A percentile compares a stretch with the other conserved stretches of the same genome.
Conservation (phyloP, 1,284 basidiomycete genomes). For the Trametes polyzona region DNA sequence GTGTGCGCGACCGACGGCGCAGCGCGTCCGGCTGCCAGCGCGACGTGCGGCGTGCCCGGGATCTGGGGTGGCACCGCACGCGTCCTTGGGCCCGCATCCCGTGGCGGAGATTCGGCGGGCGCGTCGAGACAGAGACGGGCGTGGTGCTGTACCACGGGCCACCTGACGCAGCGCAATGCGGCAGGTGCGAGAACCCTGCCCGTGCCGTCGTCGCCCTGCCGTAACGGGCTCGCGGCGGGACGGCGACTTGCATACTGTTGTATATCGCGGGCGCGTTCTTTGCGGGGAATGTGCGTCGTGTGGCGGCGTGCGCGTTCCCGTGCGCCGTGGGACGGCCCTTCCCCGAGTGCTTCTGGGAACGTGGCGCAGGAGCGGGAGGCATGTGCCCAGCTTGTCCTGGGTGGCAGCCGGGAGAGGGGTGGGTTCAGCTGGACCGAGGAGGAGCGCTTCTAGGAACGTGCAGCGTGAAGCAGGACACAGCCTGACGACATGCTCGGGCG, state of each 20-base stretch:
- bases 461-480: background rate
- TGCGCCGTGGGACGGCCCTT: constrained; percentile 17
- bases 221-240: constrained; percentile 3
- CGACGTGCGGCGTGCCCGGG: constrained; percentile 12
- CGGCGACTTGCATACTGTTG: no score
- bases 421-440: background rate
- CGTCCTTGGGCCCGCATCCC: background rate
- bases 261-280: constrained; percentile 1
- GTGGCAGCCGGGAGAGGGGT: background rate
- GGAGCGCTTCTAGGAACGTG: background rate
- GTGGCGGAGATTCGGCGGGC: constrained; percentile 15
- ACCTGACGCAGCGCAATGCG: constrained; percentile 15
- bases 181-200: constrained; percentile 3
- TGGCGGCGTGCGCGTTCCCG: constrained; percentile 11
- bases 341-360: constrained; percentile 19
- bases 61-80: constrained; percentile 12
- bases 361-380: constrained; percentile 18
- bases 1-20: constrained; percentile 14
- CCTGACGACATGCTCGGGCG: constrained; percentile 1
- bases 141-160: background rate
- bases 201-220: constrained; percentile 1
- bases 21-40: constrained; percentile 7
- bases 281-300: background rate
- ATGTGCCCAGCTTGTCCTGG: constrained; percentile 5
- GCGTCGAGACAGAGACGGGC: background rate